Conservation (phyloP, 176 grass and related monocot genomes). For the Eremochloa ophiuroides region DNA sequence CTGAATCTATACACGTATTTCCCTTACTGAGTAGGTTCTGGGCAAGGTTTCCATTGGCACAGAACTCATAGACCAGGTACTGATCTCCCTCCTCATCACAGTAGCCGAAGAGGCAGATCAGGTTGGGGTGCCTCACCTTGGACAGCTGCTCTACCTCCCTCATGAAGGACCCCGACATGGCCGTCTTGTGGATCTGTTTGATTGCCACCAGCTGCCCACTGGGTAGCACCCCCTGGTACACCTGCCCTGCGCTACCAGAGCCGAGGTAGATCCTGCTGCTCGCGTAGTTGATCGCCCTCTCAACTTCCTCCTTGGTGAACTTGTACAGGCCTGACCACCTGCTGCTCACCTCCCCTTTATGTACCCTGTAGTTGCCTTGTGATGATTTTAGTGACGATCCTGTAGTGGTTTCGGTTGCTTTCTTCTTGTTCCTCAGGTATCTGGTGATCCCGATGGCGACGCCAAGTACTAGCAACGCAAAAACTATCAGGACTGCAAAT, state of each 20-base stretch:
- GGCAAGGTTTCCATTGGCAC: slow-evolving; percentile 54
- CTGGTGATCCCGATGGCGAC: slow-evolving; percentile 18
- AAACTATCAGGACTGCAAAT: slow-evolving; percentile 10
- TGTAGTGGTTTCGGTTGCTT: background rate
- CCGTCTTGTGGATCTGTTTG: slow-evolving; percentile 55
- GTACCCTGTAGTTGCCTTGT: slow-evolving; percentile 24
- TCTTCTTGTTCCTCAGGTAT: slow-evolving; percentile 24
- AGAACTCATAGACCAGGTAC: slow-evolving; percentile 65
- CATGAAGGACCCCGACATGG: slow-evolving; percentile 42
- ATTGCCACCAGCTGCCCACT: slow-evolving; percentile 61
- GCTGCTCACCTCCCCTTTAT: slow-evolving; percentile 18
- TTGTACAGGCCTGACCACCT: slow-evolving; percentile 61
- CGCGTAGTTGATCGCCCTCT: slow-evolving; percentile 48
- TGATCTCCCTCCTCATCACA: slow-evolving; percentile 57
- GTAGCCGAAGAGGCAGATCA: slow-evolving; percentile 64
- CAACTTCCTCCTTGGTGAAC: slow-evolving; percentile 57
- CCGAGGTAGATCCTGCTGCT: slow-evolving; percentile 43
- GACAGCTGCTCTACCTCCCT: slow-evolving; percentile 59
- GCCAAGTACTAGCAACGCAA: background rate
- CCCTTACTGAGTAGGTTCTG: slow-evolving; percentile 50
- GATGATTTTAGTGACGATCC: background rate
- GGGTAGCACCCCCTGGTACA: slow-evolving; percentile 59
- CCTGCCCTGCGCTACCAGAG: slow-evolving; percentile 52
- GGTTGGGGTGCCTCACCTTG: slow-evolving; percentile 50
- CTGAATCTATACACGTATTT: background rate